These are phyloP conservation scores for Penicillium janthinellum DNA, from an alignment of 2,329 filamentous ascomycete genomes.

Conservation along the genomic window DNA sequence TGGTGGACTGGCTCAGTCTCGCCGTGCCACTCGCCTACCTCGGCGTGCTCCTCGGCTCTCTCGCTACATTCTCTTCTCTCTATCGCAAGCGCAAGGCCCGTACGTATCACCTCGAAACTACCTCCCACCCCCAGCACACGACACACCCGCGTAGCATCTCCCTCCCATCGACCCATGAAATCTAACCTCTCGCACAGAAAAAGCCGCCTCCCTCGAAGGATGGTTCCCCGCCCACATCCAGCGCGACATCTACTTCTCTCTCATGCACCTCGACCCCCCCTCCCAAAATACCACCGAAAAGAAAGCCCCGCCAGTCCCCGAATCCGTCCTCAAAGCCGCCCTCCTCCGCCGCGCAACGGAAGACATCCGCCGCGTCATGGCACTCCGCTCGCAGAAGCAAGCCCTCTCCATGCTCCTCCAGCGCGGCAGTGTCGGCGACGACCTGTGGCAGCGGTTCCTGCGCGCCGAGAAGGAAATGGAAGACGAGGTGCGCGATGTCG, in stretches of 20 bases:
- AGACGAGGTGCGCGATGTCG: slow-evolving; percentile 90
- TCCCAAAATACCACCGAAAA: slow-evolving; percentile 53
- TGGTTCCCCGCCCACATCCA: slow-evolving; percentile 93
- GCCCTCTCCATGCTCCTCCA: slow-evolving; percentile 81
- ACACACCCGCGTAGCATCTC: too few relatives aligned
- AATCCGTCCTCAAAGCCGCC: slow-evolving; percentile 83
- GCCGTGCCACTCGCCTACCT: slow-evolving; percentile 88
- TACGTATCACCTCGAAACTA: slow-evolving; percentile 47
- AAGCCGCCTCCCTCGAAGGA: slow-evolving; percentile 82
- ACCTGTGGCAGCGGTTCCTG: slow-evolving; percentile 89
- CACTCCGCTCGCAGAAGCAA: slow-evolving; percentile 84
- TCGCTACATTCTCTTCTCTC: slow-evolving; percentile 88
- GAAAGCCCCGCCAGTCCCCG: slow-evolving; percentile 72
- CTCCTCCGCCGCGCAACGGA: slow-evolving; percentile 86
- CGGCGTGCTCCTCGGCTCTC: slow-evolving; percentile 78
- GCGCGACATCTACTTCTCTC: slow-evolving; percentile 90
- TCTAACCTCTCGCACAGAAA: slow-evolving; percentile 52
- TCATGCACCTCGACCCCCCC: slow-evolving; percentile 72
- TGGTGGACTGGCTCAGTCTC: slow-evolving; percentile 77
- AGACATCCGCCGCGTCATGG: slow-evolving; percentile 88
- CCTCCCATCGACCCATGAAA: not conserved
- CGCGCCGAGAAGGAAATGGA: slow-evolving; percentile 97
- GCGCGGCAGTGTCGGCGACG: slow-evolving; percentile 90
- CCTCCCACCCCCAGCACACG: not conserved
- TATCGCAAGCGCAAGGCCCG: slow-evolving; percentile 90